phyloP scores from a whole-genome alignment of 2,329 filamentous ascomycete species.

The Epichloe gansuensis region DNA sequence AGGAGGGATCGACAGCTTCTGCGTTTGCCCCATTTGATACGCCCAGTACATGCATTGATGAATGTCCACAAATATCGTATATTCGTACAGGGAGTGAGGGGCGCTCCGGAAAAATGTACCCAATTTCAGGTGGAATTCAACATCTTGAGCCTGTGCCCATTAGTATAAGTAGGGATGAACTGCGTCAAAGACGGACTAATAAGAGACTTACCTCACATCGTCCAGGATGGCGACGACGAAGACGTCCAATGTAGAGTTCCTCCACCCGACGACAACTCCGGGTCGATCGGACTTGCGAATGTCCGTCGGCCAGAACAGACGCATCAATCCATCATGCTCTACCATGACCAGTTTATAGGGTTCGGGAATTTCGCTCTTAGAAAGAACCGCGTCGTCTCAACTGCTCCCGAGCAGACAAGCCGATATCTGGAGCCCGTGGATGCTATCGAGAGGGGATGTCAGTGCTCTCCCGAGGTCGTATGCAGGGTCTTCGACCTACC shows the following conservation, averaged over 20 bases:
- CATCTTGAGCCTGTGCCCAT: slow-evolving; percentile 50
- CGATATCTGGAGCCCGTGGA: slow-evolving; percentile 62
- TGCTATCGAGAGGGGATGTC: slow-evolving; percentile 42
- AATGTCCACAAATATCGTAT: slow-evolving; percentile 71
- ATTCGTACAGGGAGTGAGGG: slow-evolving; percentile 70
- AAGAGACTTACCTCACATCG: slow-evolving; percentile 64
- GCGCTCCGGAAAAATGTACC: slow-evolving; percentile 76
- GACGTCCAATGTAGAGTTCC: slow-evolving; percentile 81
- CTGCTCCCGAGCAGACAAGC: slow-evolving; percentile 91
- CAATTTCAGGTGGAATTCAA: slow-evolving; percentile 76
- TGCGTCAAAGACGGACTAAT: background rate
- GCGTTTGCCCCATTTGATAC: slow-evolving; percentile 54
- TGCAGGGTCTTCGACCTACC: slow-evolving; percentile 38
- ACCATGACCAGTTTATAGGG: slow-evolving; percentile 40
- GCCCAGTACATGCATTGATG: slow-evolving; percentile 76
- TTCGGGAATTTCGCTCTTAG: slow-evolving; percentile 32
- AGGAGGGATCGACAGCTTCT: slow-evolving; percentile 48
- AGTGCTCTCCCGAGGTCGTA: background rate
- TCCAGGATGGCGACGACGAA: slow-evolving; percentile 84
- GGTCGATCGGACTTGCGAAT: slow-evolving; percentile 57
- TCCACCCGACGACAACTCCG: slow-evolving; percentile 89
- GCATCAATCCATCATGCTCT: slow-evolving; percentile 80
- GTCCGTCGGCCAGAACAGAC: slow-evolving; percentile 96
- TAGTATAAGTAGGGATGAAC: background rate
- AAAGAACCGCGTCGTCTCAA: slow-evolving; percentile 89